Percentiles rank a stretch among this genome's conserved stretches.
Conservation (phyloP, 495 filamentous ascomycete genomes). For the Chaetomidium leptoderma region DNA sequence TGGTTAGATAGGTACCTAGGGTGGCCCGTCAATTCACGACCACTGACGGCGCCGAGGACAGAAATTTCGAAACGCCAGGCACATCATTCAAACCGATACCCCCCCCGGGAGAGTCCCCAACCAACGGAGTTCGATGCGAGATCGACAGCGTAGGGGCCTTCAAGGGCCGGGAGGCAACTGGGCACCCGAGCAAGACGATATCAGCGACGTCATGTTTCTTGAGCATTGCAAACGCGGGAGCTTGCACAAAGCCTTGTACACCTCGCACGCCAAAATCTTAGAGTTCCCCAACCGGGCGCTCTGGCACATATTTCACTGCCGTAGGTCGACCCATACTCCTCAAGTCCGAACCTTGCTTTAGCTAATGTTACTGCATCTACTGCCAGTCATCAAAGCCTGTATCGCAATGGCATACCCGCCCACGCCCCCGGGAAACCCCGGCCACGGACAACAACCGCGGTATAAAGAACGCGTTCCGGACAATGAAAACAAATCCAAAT, state of each 20-base stretch:
- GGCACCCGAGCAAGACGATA: too few relatives aligned
- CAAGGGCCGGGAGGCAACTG: too few relatives aligned
- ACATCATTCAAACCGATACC: background rate
- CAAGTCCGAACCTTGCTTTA: too few relatives aligned
- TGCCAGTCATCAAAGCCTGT: background rate
- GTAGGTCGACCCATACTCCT: background rate
- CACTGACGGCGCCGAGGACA: background rate
- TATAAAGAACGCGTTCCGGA: background rate
- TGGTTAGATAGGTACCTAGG: background rate
- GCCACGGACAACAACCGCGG: background rate
- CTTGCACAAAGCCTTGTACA: background rate
- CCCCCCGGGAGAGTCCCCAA: too few relatives aligned
- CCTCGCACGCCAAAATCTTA: background rate
- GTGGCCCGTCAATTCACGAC: background rate
- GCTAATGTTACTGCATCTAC: background rate
- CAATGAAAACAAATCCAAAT: background rate
- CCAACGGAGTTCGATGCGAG: too few relatives aligned
- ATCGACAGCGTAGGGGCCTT: too few relatives aligned
- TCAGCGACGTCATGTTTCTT: background rate
- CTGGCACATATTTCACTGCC: slow-evolving; percentile 1
- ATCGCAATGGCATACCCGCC: background rate
- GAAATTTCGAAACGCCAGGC: background rate
- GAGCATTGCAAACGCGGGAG: background rate
- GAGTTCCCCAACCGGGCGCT: background rate
- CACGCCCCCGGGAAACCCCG: background rate